Evolutionary conservation across 2,329 filamentous ascomycete species (phyloP).

Genomic region (Stenocarpella maydis): DNA sequence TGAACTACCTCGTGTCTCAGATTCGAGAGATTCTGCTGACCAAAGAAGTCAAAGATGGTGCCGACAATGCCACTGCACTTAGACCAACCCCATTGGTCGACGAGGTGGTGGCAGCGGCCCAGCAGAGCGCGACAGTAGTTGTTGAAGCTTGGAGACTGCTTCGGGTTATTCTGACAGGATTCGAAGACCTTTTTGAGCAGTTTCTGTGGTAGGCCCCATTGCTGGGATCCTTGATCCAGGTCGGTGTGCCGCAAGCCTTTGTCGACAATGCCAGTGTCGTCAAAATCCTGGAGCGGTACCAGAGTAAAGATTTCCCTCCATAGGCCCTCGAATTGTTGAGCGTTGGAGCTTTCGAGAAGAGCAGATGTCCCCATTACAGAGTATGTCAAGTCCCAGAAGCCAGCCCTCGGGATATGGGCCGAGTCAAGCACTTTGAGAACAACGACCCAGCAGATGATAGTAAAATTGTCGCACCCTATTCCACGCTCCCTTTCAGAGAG

Average conservation of each 20-base stretch:
- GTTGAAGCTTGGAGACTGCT: slow-evolving; percentile 69
- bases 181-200: slow-evolving; percentile 65
- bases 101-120: slow-evolving; percentile 68
- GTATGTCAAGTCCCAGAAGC: slow-evolving; percentile 69
- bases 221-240: slow-evolving; percentile 62
- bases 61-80: slow-evolving; percentile 65
- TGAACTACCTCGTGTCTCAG: slow-evolving; percentile 71
- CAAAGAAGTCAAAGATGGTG: slow-evolving; percentile 73
- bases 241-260: slow-evolving; percentile 47
- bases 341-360: slow-evolving; percentile 50
- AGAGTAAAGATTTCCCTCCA: slow-evolving; percentile 69
- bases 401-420: slow-evolving; percentile 57
- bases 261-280: slow-evolving; percentile 59
- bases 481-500: slow-evolving; percentile 58
- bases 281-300: slow-evolving; percentile 68
- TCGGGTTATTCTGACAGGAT: slow-evolving; percentile 62
- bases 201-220: slow-evolving; percentile 67
- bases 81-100: slow-evolving; percentile 72
- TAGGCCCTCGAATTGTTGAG: slow-evolving; percentile 58
- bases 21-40: slow-evolving; percentile 67
- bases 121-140: slow-evolving; percentile 69
- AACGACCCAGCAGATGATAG: slow-evolving; percentile 65
- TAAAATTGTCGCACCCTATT: slow-evolving; percentile 55
- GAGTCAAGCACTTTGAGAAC: slow-evolving; percentile 62
- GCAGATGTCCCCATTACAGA: slow-evolving; percentile 50